Percentiles rank a stretch among this genome's conserved stretches.
phyloP scores from a whole-genome alignment of 2,329 filamentous ascomycete genomes.

The Fusarium fujikuroi region DNA sequence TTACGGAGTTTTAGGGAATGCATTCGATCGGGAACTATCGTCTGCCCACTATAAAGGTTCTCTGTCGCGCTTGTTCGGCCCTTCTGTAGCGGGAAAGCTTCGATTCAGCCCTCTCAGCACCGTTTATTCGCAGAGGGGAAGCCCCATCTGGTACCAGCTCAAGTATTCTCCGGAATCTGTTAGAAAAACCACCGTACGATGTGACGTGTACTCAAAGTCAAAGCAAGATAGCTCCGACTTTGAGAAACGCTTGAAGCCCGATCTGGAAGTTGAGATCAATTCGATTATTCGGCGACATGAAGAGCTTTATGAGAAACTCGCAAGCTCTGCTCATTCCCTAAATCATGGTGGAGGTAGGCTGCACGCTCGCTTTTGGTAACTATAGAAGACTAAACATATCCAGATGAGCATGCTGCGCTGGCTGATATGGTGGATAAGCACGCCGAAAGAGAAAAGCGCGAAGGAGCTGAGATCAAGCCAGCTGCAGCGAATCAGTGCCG shows the following conservation, averaged over 20 bases:
- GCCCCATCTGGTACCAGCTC: neutral
- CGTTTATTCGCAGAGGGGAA: neutral
- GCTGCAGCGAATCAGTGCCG: neutral
- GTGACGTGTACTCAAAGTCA: neutral
- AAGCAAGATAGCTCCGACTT: neutral
- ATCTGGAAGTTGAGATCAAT: neutral
- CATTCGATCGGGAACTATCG: fast-evolving
- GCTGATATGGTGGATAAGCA: neutral
- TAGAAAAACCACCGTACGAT: neutral
- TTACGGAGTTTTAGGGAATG: neutral
- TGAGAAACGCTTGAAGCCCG: neutral
- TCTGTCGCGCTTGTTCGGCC: neutral
- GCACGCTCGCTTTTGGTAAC: fast-evolving
- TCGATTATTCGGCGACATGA: neutral
- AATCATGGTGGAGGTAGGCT: neutral
- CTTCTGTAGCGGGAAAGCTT: fast-evolving
- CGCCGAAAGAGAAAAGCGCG: neutral
- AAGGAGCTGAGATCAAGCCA: neutral
- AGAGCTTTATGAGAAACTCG: neutral
- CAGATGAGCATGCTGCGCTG: neutral
- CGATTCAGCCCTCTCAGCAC: neutral
- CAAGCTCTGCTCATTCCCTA: neutral
- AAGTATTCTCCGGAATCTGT: neutral
- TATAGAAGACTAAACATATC: neutral
- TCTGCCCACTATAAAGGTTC: neutral